Evolutionary conservation across 257 asterid genomes (phyloP).

Genomic region (Fraxinus pennsylvanica): DNA sequence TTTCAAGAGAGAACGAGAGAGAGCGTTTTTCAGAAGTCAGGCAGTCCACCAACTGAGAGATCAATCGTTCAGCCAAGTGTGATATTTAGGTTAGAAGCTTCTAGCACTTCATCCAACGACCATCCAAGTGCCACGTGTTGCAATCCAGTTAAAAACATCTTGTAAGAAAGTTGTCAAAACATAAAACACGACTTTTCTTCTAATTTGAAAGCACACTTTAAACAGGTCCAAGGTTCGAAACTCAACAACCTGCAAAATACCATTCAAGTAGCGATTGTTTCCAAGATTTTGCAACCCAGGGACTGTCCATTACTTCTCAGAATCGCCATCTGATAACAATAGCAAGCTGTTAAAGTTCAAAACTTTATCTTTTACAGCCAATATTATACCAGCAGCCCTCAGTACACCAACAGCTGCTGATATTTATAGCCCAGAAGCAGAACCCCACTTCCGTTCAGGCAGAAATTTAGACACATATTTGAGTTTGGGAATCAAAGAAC

Average conservation of each 20-base stretch:
- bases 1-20: too few species aligned
- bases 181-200: too few species aligned
- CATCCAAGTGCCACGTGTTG: too few species aligned
- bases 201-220: too few species aligned
- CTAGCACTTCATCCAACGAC: too few species aligned
- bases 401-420: conserved; percentile 56
- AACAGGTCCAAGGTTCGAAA: too few species aligned
- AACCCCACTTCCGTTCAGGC: conserved; percentile 31
- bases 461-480: conserved; percentile 34
- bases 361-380: conserved; percentile 44
- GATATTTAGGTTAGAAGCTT: too few species aligned
- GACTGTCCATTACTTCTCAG: conserved; percentile 45
- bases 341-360: conserved; percentile 26
- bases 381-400: conserved; percentile 52
- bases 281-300: conserved; percentile 87
- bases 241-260: conserved; percentile 67
- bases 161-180: too few species aligned
- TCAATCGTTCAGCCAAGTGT: too few species aligned
- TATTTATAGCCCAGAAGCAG: conserved; percentile 40
- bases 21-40: too few species aligned
- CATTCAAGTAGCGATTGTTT: conserved; percentile 86
- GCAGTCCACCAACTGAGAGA: too few species aligned
- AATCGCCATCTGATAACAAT: conserved; percentile 22
- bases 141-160: too few species aligned
- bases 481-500: conserved; percentile 36